Percentiles rank a stretch among this genome's conserved stretches.
Evolutionary conservation across 352 stramenopile species (phyloP).

Genomic region (Aphanomyces cochlioides): DNA sequence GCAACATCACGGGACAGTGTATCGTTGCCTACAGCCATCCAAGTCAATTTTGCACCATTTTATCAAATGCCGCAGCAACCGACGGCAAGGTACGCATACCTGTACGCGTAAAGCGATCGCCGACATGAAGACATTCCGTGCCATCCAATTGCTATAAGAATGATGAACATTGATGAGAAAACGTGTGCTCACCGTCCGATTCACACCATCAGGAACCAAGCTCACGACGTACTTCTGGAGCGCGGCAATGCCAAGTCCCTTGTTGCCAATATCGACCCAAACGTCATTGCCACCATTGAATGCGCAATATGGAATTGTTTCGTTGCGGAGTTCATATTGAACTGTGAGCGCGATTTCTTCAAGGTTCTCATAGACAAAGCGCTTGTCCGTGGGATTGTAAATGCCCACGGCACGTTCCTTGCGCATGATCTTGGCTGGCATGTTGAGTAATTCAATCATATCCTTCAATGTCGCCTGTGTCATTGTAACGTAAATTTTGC

Average conservation of each 20-base stretch:
- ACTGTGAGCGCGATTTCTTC: conserved; percentile 93
- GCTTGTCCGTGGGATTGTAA: conserved; percentile 78
- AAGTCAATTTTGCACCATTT: neutral
- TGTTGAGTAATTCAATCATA: conserved; percentile 73
- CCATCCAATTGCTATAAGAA: conserved; percentile 32
- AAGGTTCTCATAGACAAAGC: conserved; percentile 87
- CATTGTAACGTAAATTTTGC: conserved; percentile 1
- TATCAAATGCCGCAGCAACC: neutral
- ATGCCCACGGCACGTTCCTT: conserved; percentile 93
- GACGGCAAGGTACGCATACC: conserved; percentile 21
- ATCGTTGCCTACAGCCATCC: conserved; percentile 79
- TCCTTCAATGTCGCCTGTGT: conserved; percentile 57
- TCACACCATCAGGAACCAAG: conserved; percentile 47
- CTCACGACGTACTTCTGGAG: conserved; percentile 84
- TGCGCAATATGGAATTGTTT: conserved; percentile 88
- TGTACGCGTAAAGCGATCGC: conserved; percentile 87
- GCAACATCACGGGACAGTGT: conserved; percentile 87
- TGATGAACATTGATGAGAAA: neutral
- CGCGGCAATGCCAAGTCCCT: conserved; percentile 90
- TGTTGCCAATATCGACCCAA: conserved; percentile 97
- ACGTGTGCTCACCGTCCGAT: neutral
- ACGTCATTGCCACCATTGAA: conserved; percentile 96
- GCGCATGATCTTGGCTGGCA: conserved; percentile 83
- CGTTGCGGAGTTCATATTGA: conserved; percentile 81
- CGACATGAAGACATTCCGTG: conserved; percentile 92